A percentile compares a stretch with the other conserved stretches of the same genome.
Conservation (phyloP, 345 rosid genomes). For the Camelina sativa region DNA sequence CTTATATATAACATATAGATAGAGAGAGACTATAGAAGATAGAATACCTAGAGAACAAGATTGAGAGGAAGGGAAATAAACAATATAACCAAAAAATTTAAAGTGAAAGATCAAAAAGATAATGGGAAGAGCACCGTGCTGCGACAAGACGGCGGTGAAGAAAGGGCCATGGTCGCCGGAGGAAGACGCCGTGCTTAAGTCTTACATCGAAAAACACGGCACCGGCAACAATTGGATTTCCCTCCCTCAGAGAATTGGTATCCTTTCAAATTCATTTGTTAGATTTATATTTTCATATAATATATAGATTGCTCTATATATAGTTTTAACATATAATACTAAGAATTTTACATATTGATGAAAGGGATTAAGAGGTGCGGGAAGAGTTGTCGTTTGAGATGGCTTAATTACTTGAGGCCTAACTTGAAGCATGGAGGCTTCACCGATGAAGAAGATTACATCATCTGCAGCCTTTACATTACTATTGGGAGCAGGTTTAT, state of each 20-base stretch:
- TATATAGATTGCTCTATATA: neutral
- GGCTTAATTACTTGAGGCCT: constrained; percentile 77
- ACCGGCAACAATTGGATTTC: constrained; percentile 89
- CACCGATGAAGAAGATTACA: constrained; percentile 70
- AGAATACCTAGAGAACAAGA: constrained; percentile 30
- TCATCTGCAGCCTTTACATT: constrained; percentile 62
- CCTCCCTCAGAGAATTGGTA: constrained; percentile 80
- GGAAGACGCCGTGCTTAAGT: constrained; percentile 79
- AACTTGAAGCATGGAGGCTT: constrained; percentile 73
- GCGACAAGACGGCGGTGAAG: constrained; percentile 84
- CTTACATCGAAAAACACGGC: constrained; percentile 64
- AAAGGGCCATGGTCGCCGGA: constrained; percentile 95
- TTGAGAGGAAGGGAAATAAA: constrained; percentile 29
- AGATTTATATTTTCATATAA: too few species aligned
- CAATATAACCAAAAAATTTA: neutral
- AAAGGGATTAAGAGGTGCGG: constrained; percentile 71
- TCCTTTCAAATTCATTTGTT: neutral
- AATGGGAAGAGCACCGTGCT: constrained; percentile 94
- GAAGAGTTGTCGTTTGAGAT: constrained; percentile 76
- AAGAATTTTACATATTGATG: constrained; percentile 8
- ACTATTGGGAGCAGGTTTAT: constrained; percentile 51
- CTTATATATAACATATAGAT: constrained; percentile 24
- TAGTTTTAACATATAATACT: constrained; percentile 11
- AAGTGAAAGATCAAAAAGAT: constrained; percentile 13
- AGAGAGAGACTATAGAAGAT: constrained; percentile 29